phyloP scores from a whole-genome alignment of 108 stramenopile genomes.

The Conticribra weissflogii region DNA sequence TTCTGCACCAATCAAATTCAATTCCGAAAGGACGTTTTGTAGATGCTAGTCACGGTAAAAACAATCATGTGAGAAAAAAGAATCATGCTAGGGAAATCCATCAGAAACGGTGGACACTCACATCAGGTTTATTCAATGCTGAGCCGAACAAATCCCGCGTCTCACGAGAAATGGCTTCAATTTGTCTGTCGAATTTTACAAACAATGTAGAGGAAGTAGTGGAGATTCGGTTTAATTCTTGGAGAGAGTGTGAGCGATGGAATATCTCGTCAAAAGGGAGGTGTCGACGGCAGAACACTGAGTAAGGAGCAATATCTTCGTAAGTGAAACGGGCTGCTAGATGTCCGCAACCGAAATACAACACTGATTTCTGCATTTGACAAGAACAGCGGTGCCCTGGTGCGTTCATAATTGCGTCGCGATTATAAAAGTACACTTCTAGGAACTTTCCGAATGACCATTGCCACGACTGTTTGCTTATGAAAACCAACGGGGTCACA shows the following conservation, averaged over 20 bases:
- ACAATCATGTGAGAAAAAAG: too few relatives aligned
- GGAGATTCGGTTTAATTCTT: conserved; percentile 79
- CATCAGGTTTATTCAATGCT: conserved; percentile 70
- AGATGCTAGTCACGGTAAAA: too few relatives aligned
- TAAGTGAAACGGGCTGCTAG: conserved; percentile 92
- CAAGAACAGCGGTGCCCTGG: conserved; percentile 72
- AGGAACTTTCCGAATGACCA: conserved; percentile 96
- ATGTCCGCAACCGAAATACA: conserved; percentile 91
- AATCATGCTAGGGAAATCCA: too few relatives aligned
- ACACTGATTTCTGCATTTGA: conserved; percentile 72
- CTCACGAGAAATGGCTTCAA: conserved; percentile 86
- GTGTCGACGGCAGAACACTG: conserved; percentile 80
- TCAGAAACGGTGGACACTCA: too few relatives aligned
- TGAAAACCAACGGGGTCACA: conserved; percentile 82
- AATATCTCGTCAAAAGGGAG: conserved; percentile 84
- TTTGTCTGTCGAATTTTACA: conserved; percentile 85
- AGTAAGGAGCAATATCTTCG: conserved; percentile 79
- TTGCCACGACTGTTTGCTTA: conserved; percentile 95
- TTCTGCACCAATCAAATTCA: conserved; percentile 76
- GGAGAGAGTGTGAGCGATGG: conserved; percentile 67
- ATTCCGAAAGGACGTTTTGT: conserved; percentile 82
- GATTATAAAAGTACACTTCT: conserved; percentile 94
- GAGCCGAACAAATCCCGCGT: conserved; percentile 74
- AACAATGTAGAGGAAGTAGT: conserved; percentile 77
- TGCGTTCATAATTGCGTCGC: conserved; percentile 78